These are phyloP conservation scores for Suillus clintonianus DNA, from an alignment of 768 basidiomycete genomes.

Conservation along the genomic window DNA sequence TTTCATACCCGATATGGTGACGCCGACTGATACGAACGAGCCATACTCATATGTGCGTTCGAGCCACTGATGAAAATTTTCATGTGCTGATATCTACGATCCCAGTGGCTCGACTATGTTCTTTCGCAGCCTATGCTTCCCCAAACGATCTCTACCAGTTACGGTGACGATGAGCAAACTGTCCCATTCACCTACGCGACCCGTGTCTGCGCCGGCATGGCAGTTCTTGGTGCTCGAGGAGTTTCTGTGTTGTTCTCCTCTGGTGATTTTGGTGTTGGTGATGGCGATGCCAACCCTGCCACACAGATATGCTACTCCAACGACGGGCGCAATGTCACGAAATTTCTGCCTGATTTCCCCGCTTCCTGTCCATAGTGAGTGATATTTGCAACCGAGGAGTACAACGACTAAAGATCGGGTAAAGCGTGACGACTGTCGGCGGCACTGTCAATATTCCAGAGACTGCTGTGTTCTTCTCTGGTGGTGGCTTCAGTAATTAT, in stretches of 20 bases:
- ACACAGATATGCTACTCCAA: conserved; percentile 61
- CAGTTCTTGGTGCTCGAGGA: conserved; percentile 70
- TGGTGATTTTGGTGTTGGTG: conserved; percentile 75
- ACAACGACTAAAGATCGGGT: neutral
- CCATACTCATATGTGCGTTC: conserved; percentile 47
- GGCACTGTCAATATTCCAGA: conserved; percentile 65
- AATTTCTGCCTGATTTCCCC: conserved; percentile 65
- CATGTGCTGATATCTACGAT: conserved; percentile 3
- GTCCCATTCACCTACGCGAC: conserved; percentile 58
- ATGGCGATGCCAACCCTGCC: conserved; percentile 53
- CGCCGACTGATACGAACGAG: conserved; percentile 48
- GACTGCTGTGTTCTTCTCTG: conserved; percentile 61
- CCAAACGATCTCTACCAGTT: conserved; percentile 69
- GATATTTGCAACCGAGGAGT: neutral
- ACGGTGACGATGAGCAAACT: conserved; percentile 76
- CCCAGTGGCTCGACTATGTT: conserved; percentile 64
- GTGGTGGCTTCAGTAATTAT: conserved; percentile 74
- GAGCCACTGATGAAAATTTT: neutral
- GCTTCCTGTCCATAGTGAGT: conserved; percentile 58
- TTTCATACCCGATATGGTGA: conserved; percentile 49
- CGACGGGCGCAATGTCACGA: conserved; percentile 52
- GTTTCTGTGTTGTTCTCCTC: conserved; percentile 65
- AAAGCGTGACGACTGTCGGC: conserved; percentile 72
- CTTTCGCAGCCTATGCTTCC: conserved; percentile 46
- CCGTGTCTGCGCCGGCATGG: conserved; percentile 62